Evolutionary conservation across 2,329 filamentous ascomycete genomes (phyloP).

Genomic region (Aspergillus eucalypticola): DNA sequence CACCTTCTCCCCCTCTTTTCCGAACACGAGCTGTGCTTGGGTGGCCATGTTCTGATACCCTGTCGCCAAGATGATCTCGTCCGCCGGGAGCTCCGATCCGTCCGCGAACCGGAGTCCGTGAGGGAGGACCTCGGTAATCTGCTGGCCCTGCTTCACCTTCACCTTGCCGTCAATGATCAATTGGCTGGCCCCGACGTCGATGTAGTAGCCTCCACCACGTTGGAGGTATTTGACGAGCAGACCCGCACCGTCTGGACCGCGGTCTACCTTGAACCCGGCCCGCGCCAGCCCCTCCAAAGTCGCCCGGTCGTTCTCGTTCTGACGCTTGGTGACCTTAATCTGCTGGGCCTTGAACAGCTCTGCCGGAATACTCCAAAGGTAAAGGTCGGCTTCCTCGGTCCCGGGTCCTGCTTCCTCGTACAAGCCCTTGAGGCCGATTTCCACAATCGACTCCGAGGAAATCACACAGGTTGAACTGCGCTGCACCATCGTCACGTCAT

Average conservation of each 20-base stretch:
- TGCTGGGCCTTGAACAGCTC: conserved; percentile 63
- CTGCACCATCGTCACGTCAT: conserved; percentile 69
- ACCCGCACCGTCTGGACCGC: conserved; percentile 58
- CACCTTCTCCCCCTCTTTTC: conserved; percentile 61
- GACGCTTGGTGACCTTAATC: conserved; percentile 43
- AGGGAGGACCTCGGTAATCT: conserved; percentile 56
- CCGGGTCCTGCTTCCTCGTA: conserved; percentile 56
- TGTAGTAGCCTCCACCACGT: conserved; percentile 69
- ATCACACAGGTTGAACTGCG: conserved; percentile 66
- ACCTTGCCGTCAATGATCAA: conserved; percentile 66
- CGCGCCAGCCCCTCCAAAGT: conserved; percentile 50
- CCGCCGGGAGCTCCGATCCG: conserved; percentile 60
- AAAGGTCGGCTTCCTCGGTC: conserved; percentile 66
- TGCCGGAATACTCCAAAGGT: conserved; percentile 58
- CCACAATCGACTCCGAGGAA: conserved; percentile 54
- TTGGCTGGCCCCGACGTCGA: conserved; percentile 65
- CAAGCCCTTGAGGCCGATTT: conserved; percentile 55
- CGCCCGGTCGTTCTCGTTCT: conserved; percentile 37
- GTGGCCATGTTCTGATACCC: conserved; percentile 69
- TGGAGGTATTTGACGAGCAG: conserved; percentile 65
- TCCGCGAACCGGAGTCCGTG: conserved; percentile 56
- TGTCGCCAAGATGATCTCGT: conserved; percentile 63
- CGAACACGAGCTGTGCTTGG: conserved; percentile 62
- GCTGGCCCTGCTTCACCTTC: conserved; percentile 63
- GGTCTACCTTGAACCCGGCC: conserved; percentile 63